Conservation (phyloP, 345 rosid genomes). For the Euphorbia pulcherrima region DNA sequence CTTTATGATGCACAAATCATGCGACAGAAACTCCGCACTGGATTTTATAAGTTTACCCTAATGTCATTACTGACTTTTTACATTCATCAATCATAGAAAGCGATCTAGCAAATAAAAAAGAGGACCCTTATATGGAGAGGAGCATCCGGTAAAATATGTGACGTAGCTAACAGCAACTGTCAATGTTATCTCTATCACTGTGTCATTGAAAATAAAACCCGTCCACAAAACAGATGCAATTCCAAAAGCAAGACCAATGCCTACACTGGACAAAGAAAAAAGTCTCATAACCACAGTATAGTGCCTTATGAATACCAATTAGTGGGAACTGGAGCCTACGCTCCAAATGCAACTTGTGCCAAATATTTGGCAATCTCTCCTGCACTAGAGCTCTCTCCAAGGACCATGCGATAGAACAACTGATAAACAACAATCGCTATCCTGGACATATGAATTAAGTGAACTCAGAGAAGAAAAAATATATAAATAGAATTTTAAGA, state of each 20-base stretch:
- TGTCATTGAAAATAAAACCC: slow-evolving; percentile 84
- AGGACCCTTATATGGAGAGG: slow-evolving; percentile 15
- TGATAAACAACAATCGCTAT: slow-evolving; percentile 94
- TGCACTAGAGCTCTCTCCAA: slow-evolving; percentile 56
- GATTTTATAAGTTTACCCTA: not conserved
- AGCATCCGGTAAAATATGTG: slow-evolving; percentile 76
- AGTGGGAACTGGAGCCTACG: slow-evolving; percentile 57
- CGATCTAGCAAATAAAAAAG: not conserved
- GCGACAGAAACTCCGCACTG: not conserved
- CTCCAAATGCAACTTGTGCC: slow-evolving; percentile 71
- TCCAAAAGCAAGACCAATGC: slow-evolving; percentile 85
- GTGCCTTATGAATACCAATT: not conserved
- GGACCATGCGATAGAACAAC: slow-evolving; percentile 77
- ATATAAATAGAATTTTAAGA: slow-evolving; percentile 15
- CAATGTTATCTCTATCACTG: slow-evolving; percentile 81
- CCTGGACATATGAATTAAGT: slow-evolving; percentile 42
- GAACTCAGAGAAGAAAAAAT: slow-evolving; percentile 13
- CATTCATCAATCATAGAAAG: slow-evolving; percentile 1
- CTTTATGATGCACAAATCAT: not conserved
- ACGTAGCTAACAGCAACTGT: slow-evolving; percentile 93
- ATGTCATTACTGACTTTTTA: not conserved
- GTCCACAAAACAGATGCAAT: slow-evolving; percentile 90
- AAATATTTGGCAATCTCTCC: slow-evolving; percentile 60
- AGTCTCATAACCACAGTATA: slow-evolving; percentile 19
- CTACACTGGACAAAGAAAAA: slow-evolving; percentile 61